Evolutionary conservation across 2,329 filamentous ascomycete genomes (phyloP).

Genomic region (Fusarium chuoi): DNA sequence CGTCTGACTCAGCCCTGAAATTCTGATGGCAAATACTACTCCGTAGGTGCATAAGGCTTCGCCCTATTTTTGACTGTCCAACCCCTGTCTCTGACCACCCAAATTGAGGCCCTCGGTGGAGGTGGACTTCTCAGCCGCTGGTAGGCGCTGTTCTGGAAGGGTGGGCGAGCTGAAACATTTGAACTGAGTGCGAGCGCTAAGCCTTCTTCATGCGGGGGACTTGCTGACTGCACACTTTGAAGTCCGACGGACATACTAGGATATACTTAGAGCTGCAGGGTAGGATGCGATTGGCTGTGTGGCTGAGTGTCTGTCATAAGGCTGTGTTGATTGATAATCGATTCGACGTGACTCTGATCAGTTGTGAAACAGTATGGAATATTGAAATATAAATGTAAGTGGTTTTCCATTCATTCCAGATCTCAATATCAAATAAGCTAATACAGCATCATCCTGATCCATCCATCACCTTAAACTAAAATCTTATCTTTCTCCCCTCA

Average conservation of each 20-base stretch:
- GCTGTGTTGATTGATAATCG: neutral
- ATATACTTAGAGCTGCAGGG: neutral
- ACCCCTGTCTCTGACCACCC: neutral
- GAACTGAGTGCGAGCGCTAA: neutral
- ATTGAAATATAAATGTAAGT: neutral
- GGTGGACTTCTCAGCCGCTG: neutral
- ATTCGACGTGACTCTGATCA: neutral
- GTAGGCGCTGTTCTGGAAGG: neutral
- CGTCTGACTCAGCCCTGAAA: neutral
- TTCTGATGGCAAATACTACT: neutral
- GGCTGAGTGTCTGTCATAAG: neutral
- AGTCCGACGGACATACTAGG: neutral
- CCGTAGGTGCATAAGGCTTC: neutral
- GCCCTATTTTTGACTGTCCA: neutral
- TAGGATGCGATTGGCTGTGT: neutral
- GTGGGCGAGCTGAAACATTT: neutral
- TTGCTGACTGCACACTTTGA: neutral
- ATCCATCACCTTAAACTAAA: accelerated
- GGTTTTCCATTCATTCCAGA: accelerated
- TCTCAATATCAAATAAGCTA: accelerated
- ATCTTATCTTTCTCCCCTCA: accelerated
- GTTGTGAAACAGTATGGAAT: accelerated
- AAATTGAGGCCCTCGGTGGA: neutral
- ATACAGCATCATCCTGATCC: accelerated
- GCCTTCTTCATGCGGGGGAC: neutral